Percentiles rank a stretch among this genome's conserved stretches.
phyloP scores from a whole-genome alignment of 2,329 filamentous ascomycete species.

The Penicillium sp. region DNA sequence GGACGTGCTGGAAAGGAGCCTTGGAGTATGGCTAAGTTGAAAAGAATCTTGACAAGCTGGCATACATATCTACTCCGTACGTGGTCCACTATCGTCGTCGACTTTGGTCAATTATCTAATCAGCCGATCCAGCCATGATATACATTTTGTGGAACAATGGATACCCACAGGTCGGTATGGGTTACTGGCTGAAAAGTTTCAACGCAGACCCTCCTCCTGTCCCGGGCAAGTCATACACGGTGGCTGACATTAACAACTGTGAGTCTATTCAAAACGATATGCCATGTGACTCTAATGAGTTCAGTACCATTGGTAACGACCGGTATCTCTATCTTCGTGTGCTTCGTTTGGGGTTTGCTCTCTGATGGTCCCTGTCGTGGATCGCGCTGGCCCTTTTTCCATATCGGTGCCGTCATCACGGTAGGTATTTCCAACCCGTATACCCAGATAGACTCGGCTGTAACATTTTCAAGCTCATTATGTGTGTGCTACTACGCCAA shows the following conservation, averaged over 20 bases:
- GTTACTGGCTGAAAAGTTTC: slow-evolving; percentile 40
- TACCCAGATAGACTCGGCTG: too few relatives aligned
- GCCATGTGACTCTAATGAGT: too few relatives aligned
- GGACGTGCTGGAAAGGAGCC: slow-evolving; percentile 32
- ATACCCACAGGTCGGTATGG: slow-evolving; percentile 31
- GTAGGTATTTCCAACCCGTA: slow-evolving; percentile 20
- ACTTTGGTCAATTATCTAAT: too few relatives aligned
- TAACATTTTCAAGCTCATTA: too few relatives aligned
- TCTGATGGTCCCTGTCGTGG: slow-evolving; percentile 31
- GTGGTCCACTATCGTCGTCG: too few relatives aligned
- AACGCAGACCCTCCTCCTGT: slow-evolving; percentile 30
- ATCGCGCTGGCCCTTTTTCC: slow-evolving; percentile 35
- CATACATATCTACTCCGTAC: slow-evolving; percentile 35
- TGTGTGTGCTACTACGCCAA: too few relatives aligned
- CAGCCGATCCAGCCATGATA: too few relatives aligned
- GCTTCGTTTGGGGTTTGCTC: slow-evolving; percentile 32
- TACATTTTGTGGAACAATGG: slow-evolving; percentile 39
- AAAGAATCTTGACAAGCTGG: slow-evolving; percentile 32
- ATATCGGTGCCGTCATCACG: slow-evolving; percentile 30
- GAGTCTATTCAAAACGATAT: too few relatives aligned
- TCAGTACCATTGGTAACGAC: slow-evolving; percentile 25
- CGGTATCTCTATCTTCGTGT: slow-evolving; percentile 31
- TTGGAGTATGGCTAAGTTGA: slow-evolving; percentile 30
- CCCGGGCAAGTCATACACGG: slow-evolving; percentile 27
- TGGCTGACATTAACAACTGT: slow-evolving; percentile 33